Conservation (phyloP, 495 filamentous ascomycete genomes). For the Aspergillus avenaceus region DNA sequence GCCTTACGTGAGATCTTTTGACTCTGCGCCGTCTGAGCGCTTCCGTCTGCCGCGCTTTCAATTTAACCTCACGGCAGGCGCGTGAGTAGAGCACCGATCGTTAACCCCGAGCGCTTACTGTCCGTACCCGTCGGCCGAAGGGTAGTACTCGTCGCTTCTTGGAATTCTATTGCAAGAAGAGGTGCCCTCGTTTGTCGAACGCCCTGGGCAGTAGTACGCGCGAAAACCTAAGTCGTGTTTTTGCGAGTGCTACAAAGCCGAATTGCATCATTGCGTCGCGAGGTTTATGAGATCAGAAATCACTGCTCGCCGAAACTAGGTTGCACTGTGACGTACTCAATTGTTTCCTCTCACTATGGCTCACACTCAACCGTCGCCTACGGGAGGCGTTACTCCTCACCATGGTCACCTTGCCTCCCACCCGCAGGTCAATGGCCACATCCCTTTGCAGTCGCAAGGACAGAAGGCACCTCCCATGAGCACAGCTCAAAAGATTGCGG, state of each 20-base stretch:
- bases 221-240: conserved; percentile 15
- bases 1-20: not conserved
- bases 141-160: too few relatives aligned
- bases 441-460: conserved; percentile 49
- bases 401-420: conserved; percentile 48
- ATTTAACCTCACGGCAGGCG: not conserved
- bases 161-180: conserved; percentile 1
- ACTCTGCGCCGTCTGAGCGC: conserved; percentile 1
- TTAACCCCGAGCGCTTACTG: too few relatives aligned
- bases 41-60: not conserved
- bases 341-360: conserved; percentile 27
- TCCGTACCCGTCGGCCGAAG: too few relatives aligned
- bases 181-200: conserved; percentile 12
- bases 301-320: conserved; percentile 1
- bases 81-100: not conserved
- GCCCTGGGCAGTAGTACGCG: conserved; percentile 8
- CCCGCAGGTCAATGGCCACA: conserved; percentile 49
- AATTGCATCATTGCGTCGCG: conserved; percentile 44
- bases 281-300: conserved; percentile 13
- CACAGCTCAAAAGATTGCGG: conserved; percentile 56
- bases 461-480: conserved; percentile 47
- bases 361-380: conserved; percentile 52
- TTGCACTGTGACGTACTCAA: conserved; percentile 6
- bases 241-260: conserved; percentile 16
- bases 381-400: conserved; percentile 43